These are phyloP conservation scores for Imleria badia DNA, from an alignment of 768 basidiomycete species.

Conservation along the genomic window DNA sequence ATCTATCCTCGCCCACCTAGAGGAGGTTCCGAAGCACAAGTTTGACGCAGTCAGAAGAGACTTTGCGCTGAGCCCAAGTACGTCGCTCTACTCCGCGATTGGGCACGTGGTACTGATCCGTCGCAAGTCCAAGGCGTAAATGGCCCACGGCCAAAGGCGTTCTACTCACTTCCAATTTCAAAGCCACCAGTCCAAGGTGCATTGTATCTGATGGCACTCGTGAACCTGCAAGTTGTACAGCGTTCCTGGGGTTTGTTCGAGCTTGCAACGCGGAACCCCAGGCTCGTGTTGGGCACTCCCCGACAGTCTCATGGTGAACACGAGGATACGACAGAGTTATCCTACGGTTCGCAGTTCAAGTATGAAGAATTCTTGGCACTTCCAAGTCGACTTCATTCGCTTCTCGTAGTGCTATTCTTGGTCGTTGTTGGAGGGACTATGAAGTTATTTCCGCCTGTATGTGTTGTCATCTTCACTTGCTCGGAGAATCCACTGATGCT, in stretches of 20 bases:
- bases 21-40: slow-evolving; percentile 35
- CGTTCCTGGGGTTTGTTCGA: slow-evolving; percentile 56
- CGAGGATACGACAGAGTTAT: slow-evolving; percentile 16
- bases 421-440: slow-evolving; percentile 25
- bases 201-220: slow-evolving; percentile 43
- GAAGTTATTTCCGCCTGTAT: slow-evolving; percentile 37
- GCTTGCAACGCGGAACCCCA: slow-evolving; percentile 23
- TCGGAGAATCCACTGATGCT: neutral
- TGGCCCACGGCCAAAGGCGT: slow-evolving; percentile 27
- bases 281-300: slow-evolving; percentile 12
- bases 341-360: slow-evolving; percentile 70
- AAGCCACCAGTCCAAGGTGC: slow-evolving; percentile 37
- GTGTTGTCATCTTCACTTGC: slow-evolving; percentile 12
- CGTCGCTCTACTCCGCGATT: slow-evolving; percentile 2
- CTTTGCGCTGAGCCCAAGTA: slow-evolving; percentile 47
- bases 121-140: slow-evolving; percentile 33
- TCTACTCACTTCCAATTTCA: slow-evolving; percentile 39
- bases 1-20: slow-evolving; percentile 32
- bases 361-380: slow-evolving; percentile 71
- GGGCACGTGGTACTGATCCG: slow-evolving; percentile 1
- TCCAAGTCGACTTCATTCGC: slow-evolving; percentile 39
- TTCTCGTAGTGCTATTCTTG: slow-evolving; percentile 39
- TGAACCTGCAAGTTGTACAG: slow-evolving; percentile 51
- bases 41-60: slow-evolving; percentile 30
- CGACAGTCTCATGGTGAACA: slow-evolving; percentile 16